A percentile compares a stretch with the other conserved stretches of the same genome.
Conservation (phyloP, 345 rosid species). For the Euphorbia pulcherrima region DNA sequence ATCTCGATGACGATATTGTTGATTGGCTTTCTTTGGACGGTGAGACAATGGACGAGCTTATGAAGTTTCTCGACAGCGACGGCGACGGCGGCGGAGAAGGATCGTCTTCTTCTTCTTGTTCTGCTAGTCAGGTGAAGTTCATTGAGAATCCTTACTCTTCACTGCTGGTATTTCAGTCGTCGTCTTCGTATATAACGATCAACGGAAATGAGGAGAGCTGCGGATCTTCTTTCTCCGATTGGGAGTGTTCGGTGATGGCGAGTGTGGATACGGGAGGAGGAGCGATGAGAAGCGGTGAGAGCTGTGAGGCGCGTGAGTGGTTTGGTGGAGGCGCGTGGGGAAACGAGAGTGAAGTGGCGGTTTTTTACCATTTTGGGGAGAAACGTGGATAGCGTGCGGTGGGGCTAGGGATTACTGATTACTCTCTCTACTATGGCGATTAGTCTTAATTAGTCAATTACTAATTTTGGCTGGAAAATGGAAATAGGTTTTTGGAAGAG, state of each 20-base stretch:
- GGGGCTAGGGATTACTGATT: too few relatives aligned
- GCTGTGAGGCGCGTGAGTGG: conserved; percentile 31
- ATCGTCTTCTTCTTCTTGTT: background rate
- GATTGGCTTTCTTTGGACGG: conserved; percentile 41
- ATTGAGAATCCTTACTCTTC: conserved; percentile 61
- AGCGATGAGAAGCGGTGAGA: conserved; percentile 9
- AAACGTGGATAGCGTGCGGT: background rate
- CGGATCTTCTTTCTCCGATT: conserved; percentile 75
- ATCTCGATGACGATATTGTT: conserved; percentile 24
- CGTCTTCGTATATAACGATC: conserved; percentile 63
- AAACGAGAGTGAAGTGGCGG: background rate
- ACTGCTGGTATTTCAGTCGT: conserved; percentile 45
- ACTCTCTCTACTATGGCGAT: background rate
- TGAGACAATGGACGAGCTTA: conserved; percentile 40
- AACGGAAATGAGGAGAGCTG: conserved; percentile 87
- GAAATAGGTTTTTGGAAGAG: too few relatives aligned
- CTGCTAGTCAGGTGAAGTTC: conserved; percentile 47
- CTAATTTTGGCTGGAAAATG: too few relatives aligned
- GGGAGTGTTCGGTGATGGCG: conserved; percentile 68
- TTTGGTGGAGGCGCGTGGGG: conserved; percentile 9
- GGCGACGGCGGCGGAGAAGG: conserved; percentile 26
- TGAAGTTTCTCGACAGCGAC: conserved; percentile 47
- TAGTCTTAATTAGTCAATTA: background rate
- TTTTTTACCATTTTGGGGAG: background rate
- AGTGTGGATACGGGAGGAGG: conserved; percentile 61